These are phyloP conservation scores for Colletotrichum truncatum DNA, from an alignment of 2,329 filamentous ascomycete species.

Conservation along the genomic window DNA sequence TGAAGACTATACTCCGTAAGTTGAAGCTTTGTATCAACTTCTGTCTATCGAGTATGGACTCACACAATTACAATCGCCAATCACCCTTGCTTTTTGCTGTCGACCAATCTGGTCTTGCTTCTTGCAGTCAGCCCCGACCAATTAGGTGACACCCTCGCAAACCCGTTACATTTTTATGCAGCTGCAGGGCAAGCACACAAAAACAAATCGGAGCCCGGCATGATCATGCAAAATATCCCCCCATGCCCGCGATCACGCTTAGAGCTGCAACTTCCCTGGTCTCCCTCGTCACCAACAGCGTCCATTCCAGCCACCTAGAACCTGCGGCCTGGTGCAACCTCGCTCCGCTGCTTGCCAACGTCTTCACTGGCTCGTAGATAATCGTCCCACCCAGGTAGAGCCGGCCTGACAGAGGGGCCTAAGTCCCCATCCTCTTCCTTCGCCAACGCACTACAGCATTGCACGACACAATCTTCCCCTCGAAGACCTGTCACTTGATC, in stretches of 20 bases:
- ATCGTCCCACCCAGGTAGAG: neutral
- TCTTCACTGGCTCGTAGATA: neutral
- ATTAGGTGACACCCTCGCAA: neutral
- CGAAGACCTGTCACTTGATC: neutral
- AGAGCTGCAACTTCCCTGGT: neutral
- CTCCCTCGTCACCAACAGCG: neutral
- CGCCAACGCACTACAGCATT: neutral
- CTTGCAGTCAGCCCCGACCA: constrained; percentile 2
- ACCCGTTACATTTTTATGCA: constrained; percentile 6
- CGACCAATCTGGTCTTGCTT: neutral
- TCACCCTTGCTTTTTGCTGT: neutral
- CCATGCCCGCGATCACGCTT: neutral
- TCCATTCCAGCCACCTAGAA: neutral
- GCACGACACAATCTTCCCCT: neutral
- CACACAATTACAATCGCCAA: too few relatives aligned
- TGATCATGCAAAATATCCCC: constrained; percentile 9
- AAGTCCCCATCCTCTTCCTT: neutral
- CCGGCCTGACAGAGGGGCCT: neutral
- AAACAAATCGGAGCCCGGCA: constrained; percentile 16
- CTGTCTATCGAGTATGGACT: too few relatives aligned
- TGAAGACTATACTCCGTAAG: neutral
- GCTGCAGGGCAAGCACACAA: constrained; percentile 19
- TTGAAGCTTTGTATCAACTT: neutral
- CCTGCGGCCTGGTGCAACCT: neutral
- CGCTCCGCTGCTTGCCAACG: neutral